Evolutionary conservation across 2,329 filamentous ascomycete species (phyloP).

Genomic region (Tolypocladium tundrense): DNA sequence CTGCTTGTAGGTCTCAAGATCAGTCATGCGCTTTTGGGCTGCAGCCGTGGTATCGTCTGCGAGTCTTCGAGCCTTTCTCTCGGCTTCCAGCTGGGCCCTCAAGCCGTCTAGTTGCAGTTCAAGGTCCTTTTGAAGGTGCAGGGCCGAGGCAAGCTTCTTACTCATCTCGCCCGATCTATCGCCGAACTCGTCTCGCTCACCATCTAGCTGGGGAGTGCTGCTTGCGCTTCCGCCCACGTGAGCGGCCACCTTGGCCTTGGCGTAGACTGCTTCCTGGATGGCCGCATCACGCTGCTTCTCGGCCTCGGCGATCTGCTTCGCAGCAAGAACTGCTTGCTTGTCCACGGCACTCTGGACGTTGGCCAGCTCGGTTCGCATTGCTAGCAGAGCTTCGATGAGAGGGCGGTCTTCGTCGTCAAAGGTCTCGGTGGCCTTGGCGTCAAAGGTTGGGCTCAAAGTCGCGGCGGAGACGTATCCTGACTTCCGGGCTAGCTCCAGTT

Average conservation of each 20-base stretch:
- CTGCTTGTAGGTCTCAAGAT: constrained; percentile 77
- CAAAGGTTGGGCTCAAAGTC: constrained; percentile 61
- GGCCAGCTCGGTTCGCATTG: constrained; percentile 80
- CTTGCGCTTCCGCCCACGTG: constrained; percentile 55
- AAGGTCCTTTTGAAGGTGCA: constrained; percentile 73
- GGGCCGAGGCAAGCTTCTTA: constrained; percentile 69
- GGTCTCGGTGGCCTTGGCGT: constrained; percentile 64
- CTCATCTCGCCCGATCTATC: constrained; percentile 57
- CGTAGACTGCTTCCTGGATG: constrained; percentile 90
- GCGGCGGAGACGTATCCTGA: constrained; percentile 72
- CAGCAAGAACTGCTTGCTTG: constrained; percentile 73
- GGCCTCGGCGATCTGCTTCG: constrained; percentile 83
- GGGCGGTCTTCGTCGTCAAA: constrained; percentile 90
- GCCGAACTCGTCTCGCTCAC: constrained; percentile 49
- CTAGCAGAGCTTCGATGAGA: constrained; percentile 80
- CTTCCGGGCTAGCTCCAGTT: constrained; percentile 84
- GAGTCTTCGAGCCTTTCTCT: constrained; percentile 69
- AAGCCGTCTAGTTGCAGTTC: constrained; percentile 63
- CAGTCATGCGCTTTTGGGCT: constrained; percentile 70
- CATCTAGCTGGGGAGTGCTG: constrained; percentile 49
- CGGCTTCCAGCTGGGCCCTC: constrained; percentile 63
- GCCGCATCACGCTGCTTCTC: constrained; percentile 91
- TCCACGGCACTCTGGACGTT: constrained; percentile 88
- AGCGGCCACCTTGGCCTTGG: constrained; percentile 83
- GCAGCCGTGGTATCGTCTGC: constrained; percentile 82